Conservation (phyloP, 1,139 yeast genomes). For the Candida glucosophila region DNA sequence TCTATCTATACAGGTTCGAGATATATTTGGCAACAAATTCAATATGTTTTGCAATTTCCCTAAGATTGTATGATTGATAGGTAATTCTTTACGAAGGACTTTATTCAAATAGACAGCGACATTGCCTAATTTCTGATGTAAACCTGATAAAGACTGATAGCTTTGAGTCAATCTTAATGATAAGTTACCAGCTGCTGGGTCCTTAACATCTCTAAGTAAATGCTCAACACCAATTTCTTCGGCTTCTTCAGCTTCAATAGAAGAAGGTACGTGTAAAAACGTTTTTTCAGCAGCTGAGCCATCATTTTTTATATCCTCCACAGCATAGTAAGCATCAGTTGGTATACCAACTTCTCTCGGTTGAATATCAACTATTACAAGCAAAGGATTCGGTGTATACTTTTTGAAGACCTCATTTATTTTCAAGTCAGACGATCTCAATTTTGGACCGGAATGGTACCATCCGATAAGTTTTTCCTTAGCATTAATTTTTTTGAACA, state of each 20-base stretch:
- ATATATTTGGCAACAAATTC: conserved; percentile 81
- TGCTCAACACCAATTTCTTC: conserved; percentile 99
- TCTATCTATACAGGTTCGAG: conserved; percentile 22
- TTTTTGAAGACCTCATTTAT: conserved; percentile 84
- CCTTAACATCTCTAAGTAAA: conserved; percentile 84
- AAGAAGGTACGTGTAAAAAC: conserved; percentile 86
- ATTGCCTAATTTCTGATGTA: conserved; percentile 71
- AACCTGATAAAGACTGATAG: conserved; percentile 78
- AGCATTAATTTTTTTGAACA: conserved; percentile 96
- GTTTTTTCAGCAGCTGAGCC: conserved; percentile 94
- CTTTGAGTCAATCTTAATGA: conserved; percentile 84
- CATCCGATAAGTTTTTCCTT: conserved; percentile 94
- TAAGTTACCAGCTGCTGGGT: conserved; percentile 91
- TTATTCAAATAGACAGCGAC: conserved; percentile 74
- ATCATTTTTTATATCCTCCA: conserved; percentile 93
- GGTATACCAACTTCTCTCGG: conserved; percentile 82
- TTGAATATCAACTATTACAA: conserved; percentile 86
- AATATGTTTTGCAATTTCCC: conserved; percentile 94
- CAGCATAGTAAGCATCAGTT: conserved; percentile 89
- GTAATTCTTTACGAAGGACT: conserved; percentile 63
- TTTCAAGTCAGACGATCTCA: conserved; percentile 78
- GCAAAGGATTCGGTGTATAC: conserved; percentile 73
- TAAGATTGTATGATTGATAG: conserved; percentile 82
- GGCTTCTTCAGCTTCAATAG: conserved; percentile 96
- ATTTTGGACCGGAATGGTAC: conserved; percentile 97